Base-by-base conservation (phyloP, 2,329 filamentous ascomycete genomes). In the Pseudomassariella vexata region DNA sequence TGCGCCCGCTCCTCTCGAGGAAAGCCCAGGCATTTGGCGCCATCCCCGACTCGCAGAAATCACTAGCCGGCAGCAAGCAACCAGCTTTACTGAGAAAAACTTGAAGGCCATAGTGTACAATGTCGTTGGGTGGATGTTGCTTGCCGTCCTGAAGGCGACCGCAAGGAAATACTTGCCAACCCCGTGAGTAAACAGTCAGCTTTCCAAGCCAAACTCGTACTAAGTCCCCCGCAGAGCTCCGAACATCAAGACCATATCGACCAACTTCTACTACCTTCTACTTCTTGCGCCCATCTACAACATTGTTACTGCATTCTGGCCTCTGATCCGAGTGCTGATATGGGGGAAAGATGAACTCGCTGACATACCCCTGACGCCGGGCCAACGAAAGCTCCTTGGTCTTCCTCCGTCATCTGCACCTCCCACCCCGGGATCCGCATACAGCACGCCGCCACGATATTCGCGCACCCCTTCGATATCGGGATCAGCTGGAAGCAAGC, bases 41-140 rank as follows among this genome's bases (percentile, higher is more conserved):
- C 92, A 98, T 57, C 92, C 92, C 20, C 79, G 82, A 41, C 72
- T 95, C 43, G 74, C 87, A 49, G 90, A 96, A 60, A 94, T 98
- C 53, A 79, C 84, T 11, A 74, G 75, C 41, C 79, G 92, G 31
- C 85, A 88, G 53, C 81, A 85, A 55, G 81, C 80, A 14, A 78
- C 79, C 10, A 84, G 72, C 28, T 95, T 96, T 56, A 78, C 80
- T 35, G 79, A 89, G 46, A 76, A 75, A 53, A 90, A 95, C 44
- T 62, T 92, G 29, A 73, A 69, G 39, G 74, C 70, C 32, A 77
- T 94, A 31, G 53, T 77, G 19, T 77, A 80, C 59, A 95, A 94
- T 55, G 55, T 71, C 2, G 60, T 56, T 8, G 66, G 79, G 5
- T 42, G 65, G 5, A 40, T 66, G 8, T 45, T 48, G 5, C 52